Evolutionary conservation across 169 alveolate genomes (phyloP).

Genomic region (Plasmodium falciparum): DNA sequence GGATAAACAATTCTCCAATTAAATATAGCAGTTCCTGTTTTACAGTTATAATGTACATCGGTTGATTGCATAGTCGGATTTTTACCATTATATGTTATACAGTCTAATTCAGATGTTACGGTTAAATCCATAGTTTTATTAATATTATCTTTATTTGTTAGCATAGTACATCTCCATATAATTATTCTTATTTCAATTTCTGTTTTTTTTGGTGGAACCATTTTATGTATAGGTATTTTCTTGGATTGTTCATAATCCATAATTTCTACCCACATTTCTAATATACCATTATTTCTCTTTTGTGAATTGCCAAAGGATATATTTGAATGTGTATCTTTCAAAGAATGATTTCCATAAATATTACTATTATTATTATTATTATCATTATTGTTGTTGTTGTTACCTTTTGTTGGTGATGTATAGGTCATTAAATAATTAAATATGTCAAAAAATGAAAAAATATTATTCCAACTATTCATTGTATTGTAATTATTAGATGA

Average conservation of each 20-base stretch:
- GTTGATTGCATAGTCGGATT: constrained; percentile 87
- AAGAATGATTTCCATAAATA: not conserved
- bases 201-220: constrained; percentile 85
- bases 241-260: constrained; percentile 86
- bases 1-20: constrained; percentile 95
- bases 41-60: constrained; percentile 93
- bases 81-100: constrained; percentile 88
- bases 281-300: constrained; percentile 78
- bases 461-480: constrained; percentile 49
- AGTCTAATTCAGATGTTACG: constrained; percentile 88
- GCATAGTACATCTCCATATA: constrained; percentile 81
- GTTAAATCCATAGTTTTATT: constrained; percentile 84
- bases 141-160: constrained; percentile 61
- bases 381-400: not conserved
- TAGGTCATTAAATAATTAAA: constrained; percentile 28
- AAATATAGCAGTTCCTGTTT: constrained; percentile 89
- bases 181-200: constrained; percentile 88
- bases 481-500: constrained; percentile 58
- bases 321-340: not conserved
- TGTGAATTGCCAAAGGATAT: constrained; percentile 8
- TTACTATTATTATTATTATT: not conserved
- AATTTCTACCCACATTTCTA: constrained; percentile 90
- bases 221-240: constrained; percentile 84
- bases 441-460: constrained; percentile 68
- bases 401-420: not conserved